Evolutionary conservation across 2,329 filamentous ascomycete species (phyloP).

Genomic region (Aspergillus thermomutatus): DNA sequence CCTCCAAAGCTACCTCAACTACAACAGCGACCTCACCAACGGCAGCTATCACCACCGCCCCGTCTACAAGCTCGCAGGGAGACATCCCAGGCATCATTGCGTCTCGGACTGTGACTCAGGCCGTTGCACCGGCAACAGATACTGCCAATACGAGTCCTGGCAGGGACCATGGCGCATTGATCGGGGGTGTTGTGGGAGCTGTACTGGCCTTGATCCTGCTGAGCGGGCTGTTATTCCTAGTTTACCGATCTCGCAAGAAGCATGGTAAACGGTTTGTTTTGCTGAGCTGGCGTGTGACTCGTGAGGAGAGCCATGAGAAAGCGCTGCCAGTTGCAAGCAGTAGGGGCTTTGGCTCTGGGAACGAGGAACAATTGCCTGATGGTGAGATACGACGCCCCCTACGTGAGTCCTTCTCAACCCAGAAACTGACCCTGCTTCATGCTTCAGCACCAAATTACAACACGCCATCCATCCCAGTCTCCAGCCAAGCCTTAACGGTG

Average conservation of each 20-base stretch:
- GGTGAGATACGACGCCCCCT: background rate
- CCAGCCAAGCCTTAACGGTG: background rate
- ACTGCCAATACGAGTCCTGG: background rate
- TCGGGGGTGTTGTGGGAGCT: conserved; percentile 22
- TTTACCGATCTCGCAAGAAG: conserved; percentile 16
- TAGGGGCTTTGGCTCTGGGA: background rate
- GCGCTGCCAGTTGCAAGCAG: background rate
- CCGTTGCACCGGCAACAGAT: background rate
- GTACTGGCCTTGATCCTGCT: conserved; percentile 11
- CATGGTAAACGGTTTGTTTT: conserved; percentile 1
- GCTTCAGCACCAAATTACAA: background rate
- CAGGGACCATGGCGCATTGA: conserved; percentile 9
- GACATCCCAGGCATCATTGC: background rate
- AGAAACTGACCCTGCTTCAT: background rate
- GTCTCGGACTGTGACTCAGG: background rate
- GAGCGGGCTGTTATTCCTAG: conserved; percentile 11
- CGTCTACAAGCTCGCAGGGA: background rate
- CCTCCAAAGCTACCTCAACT: background rate
- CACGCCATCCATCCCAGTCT: background rate
- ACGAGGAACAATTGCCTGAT: background rate
- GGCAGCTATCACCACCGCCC: background rate
- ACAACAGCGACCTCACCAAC: background rate
- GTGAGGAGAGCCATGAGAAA: background rate
- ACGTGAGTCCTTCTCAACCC: background rate
- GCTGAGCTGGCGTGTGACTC: conserved; percentile 1